Evolutionary conservation across 73 alveolate genomes (phyloP).

Genomic region (Diophrys appendiculata): DNA sequence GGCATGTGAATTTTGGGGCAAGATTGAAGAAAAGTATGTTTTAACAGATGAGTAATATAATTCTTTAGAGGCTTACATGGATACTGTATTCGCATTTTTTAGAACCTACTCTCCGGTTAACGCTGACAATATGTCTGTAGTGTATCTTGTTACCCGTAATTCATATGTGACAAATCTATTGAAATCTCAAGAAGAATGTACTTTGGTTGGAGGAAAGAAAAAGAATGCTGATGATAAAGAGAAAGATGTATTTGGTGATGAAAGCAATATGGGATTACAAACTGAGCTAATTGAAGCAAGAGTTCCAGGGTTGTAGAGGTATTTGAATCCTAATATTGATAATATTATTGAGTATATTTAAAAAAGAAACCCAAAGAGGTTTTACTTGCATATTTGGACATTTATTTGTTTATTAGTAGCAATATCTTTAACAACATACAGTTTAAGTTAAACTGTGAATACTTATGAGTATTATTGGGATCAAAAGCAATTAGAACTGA

Average conservation of each 20-base stretch:
- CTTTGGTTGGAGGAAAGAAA: neutral
- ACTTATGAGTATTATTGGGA: neutral
- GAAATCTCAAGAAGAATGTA: neutral
- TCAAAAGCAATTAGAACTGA: neutral
- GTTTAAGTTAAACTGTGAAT: neutral
- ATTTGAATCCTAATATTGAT: neutral
- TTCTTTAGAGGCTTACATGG: neutral
- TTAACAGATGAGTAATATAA: constrained; percentile 11
- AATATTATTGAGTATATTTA: too few species aligned
- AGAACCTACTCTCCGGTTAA: neutral
- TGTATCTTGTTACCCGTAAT: neutral
- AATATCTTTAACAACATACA: neutral
- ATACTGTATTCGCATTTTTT: neutral
- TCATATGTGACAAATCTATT: neutral
- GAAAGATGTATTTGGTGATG: neutral
- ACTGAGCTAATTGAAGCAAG: neutral
- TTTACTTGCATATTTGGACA: neutral
- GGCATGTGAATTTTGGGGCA: constrained; percentile 22
- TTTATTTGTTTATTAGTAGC: neutral
- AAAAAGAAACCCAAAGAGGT: neutral
- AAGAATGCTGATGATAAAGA: neutral
- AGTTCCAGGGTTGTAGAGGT: neutral
- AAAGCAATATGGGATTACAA: neutral
- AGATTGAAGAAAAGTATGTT: neutral
- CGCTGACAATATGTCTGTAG: neutral